Evolutionary conservation across 1,284 basidiomycete genomes (phyloP), one percentile per base, ranked within the genome.

Genomic region (Ustilago shanxiensis): DNA sequence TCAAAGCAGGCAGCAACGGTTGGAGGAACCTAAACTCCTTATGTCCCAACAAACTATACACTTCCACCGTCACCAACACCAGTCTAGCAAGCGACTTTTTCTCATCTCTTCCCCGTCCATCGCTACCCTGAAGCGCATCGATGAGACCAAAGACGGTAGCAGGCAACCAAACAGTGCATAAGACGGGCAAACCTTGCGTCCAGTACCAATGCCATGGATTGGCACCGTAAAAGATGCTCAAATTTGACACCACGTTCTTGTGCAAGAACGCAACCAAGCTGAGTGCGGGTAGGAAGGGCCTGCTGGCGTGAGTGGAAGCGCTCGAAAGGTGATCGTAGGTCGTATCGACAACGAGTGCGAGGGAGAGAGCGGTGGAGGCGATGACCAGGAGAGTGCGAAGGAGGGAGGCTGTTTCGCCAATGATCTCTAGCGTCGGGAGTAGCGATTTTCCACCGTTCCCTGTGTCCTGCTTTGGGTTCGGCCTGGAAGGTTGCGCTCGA

Each of bases 11-110:
- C 1, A 98, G 88, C 4, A 98, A 85, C 0, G 95, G 95, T 79
- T 98, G 96, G 3, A 99, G 88, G 87, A 99, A 99, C 3, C 97
- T 89, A 92, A 95, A 98, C 88, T 99, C 97, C 80, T 98, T 99
- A 73, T 86, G 84, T 4, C 79, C 78, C 16, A 86, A 62, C 54
- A 80, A n/a, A 24, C 79, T 82, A 63, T 72, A 81, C 4, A 74
- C 47, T 2, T 20, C 63, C 3, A 83, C 56, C 1, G 72, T 77
- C 33, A 72, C 74, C 18, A 71, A 33, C 1, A 62, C 51, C 2
- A 79, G 60, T 11, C 49, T 41, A 3, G 77, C 66, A 10, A 84
- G 44, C 31, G 69, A 56, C 29, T 52, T 29, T 18, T 54, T 45
- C n/a, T 50, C 58, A n/a, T 55, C 56, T 18, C 16, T n/a, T 24